phyloP scores from a whole-genome alignment of 2,329 filamentous ascomycete genomes.

The Orbilia blumenaviensis region DNA sequence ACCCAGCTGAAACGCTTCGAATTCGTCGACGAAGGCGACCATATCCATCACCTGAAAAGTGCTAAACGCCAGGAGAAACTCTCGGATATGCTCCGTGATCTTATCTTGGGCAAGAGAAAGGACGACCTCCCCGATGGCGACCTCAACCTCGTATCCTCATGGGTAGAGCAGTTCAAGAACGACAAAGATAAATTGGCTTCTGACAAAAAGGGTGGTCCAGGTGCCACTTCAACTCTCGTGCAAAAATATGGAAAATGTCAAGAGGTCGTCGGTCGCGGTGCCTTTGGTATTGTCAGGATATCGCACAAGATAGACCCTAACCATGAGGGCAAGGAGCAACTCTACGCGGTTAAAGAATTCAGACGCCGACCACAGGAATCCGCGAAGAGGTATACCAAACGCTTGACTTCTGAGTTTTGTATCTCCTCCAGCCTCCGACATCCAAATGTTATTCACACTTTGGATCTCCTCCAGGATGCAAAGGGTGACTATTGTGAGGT shows the following conservation, averaged over 20 bases:
- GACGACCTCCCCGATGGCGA: constrained; percentile 71
- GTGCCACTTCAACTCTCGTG: constrained; percentile 79
- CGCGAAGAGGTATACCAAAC: constrained; percentile 96
- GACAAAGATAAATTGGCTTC: constrained; percentile 79
- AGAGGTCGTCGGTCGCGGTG: constrained; percentile 92
- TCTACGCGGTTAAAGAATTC: constrained; percentile 98
- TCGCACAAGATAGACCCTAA: constrained; percentile 92
- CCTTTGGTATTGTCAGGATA: constrained; percentile 96
- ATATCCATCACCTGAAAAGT: constrained; percentile 88
- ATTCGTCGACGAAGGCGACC: constrained; percentile 72
- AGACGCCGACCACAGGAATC: constrained; percentile 92
- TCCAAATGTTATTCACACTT: constrained; percentile 96
- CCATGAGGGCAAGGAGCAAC: constrained; percentile 78
- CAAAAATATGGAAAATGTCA: constrained; percentile 99
- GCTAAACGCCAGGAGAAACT: constrained; percentile 94
- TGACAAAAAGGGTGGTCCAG: constrained; percentile 80
- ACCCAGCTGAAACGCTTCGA: constrained; percentile 65
- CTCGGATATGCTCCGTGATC: constrained; percentile 85
- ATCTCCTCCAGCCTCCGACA: constrained; percentile 96
- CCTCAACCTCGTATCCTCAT: constrained; percentile 90
- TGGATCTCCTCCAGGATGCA: constrained; percentile 92
- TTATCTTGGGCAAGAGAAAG: constrained; percentile 82
- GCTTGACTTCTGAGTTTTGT: constrained; percentile 95
- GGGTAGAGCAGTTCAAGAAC: constrained; percentile 91
- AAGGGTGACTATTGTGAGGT: constrained; percentile 99